Conservation (phyloP, 306 rosid species). For the Acmispon strigosus region DNA sequence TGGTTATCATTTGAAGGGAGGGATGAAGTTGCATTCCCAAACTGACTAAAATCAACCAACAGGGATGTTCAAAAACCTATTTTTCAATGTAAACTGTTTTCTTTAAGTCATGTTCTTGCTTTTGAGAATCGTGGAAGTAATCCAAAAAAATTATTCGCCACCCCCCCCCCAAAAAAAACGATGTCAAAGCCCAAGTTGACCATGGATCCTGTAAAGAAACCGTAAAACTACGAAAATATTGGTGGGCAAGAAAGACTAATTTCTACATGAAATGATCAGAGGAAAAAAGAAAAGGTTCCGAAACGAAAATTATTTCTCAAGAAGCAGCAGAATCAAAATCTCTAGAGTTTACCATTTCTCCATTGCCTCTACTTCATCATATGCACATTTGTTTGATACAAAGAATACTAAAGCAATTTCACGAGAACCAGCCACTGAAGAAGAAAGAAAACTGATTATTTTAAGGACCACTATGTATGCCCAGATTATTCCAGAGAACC, state of each 20-base stretch:
- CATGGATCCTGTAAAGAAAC: too few relatives aligned
- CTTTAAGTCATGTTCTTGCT: neutral
- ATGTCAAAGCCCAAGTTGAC: too few relatives aligned
- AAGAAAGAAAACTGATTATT: too few relatives aligned
- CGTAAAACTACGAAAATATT: too few relatives aligned
- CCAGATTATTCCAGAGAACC: too few relatives aligned
- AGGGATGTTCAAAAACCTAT: neutral
- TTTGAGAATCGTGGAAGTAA: neutral
- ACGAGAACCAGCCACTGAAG: too few relatives aligned
- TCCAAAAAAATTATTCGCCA: neutral
- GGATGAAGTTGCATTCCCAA: neutral
- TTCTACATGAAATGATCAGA: neutral
- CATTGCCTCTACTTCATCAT: neutral
- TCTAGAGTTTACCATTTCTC: neutral
- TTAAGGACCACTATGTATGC: too few relatives aligned
- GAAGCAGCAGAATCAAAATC: constrained; percentile 16
- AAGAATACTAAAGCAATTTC: neutral
- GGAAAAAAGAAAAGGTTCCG: neutral
- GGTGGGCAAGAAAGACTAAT: neutral
- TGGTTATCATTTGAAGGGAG: neutral
- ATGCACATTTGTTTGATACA: neutral
- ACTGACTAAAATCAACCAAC: neutral
- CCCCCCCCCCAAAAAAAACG: too few relatives aligned
- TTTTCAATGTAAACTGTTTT: neutral
- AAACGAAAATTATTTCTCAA: neutral